A percentile compares a stretch with the other conserved stretches of the same genome.
Conservation (phyloP, 2,329 filamentous ascomycete genomes). For the Claviceps sp. region DNA sequence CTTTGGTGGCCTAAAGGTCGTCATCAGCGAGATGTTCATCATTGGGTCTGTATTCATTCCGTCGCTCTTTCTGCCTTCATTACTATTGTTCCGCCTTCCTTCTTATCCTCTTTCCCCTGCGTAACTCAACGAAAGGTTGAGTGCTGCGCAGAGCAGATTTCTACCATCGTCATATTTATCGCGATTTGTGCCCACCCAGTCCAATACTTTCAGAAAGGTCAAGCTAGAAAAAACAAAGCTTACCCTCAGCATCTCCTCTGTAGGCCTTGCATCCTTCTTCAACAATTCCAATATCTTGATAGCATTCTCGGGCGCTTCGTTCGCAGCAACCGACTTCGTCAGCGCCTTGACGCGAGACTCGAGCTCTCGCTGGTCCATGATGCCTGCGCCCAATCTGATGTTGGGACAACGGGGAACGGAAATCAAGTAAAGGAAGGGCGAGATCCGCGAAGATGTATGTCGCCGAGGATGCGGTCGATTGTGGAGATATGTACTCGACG, state of each 20-base stretch:
- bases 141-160: no score
- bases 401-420: not conserved
- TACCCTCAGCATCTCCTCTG: constrained; percentile 78
- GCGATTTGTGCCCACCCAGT: no score
- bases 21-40: not conserved
- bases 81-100: not conserved
- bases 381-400: not conserved
- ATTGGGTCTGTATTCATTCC: no score
- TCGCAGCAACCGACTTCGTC: constrained; percentile 61
- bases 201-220: no score
- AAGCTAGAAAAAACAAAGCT: constrained; percentile 13
- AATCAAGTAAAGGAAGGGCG: not conserved
- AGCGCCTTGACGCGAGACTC: constrained; percentile 64
- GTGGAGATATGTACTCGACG: not conserved
- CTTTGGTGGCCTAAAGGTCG: constrained; percentile 55
- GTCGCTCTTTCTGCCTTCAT: not conserved
- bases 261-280: constrained; percentile 67
- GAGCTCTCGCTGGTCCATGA: constrained; percentile 74
- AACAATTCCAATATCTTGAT: constrained; percentile 64
- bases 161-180: no score
- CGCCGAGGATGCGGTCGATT: not conserved
- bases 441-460: not conserved
- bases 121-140: no score
- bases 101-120: not conserved
- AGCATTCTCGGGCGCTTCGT: constrained; percentile 60